Conservation (phyloP, 2,329 filamentous ascomycete species). For the Ascochyta rabiei region DNA sequence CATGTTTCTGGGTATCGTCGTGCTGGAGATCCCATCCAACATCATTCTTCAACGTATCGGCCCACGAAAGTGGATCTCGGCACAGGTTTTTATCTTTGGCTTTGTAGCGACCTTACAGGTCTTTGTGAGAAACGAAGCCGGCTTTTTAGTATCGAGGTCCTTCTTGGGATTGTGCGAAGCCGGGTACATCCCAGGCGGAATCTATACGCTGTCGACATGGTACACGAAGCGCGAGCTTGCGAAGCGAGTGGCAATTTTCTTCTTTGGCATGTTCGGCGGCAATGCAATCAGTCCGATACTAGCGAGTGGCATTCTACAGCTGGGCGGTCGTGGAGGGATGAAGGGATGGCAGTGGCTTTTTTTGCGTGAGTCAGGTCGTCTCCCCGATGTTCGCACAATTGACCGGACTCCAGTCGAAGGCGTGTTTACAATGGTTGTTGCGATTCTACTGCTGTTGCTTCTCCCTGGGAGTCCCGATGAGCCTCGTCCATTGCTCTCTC, state of each 20-base stretch:
- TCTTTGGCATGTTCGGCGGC: constrained; percentile 61
- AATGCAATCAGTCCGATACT: constrained; percentile 58
- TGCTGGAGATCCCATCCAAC: constrained; percentile 60
- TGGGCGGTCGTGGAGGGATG: constrained; percentile 51
- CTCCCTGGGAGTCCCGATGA: constrained; percentile 53
- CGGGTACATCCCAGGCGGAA: constrained; percentile 59
- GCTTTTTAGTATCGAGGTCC: constrained; percentile 54
- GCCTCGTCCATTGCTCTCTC: constrained; percentile 49
- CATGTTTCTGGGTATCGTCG: constrained; percentile 59
- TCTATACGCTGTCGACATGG: constrained; percentile 61
- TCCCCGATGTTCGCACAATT: background rate
- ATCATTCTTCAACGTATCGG: constrained; percentile 50
- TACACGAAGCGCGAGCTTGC: constrained; percentile 56
- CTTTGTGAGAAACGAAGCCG: constrained; percentile 41
- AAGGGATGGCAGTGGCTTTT: constrained; percentile 61
- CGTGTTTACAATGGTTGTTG: constrained; percentile 51
- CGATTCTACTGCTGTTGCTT: constrained; percentile 50
- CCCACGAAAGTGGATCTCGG: constrained; percentile 55
- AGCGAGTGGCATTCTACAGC: constrained; percentile 55
- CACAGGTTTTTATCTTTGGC: constrained; percentile 58
- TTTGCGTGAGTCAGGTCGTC: constrained; percentile 44
- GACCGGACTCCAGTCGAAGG: constrained; percentile 49
- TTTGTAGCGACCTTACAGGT: constrained; percentile 54
- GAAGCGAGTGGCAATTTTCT: constrained; percentile 57
- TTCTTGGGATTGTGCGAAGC: constrained; percentile 58